Evolutionary conservation across 805 yeast genomes (phyloP).

Genomic region (Tetrapisispora taiwanensis): DNA sequence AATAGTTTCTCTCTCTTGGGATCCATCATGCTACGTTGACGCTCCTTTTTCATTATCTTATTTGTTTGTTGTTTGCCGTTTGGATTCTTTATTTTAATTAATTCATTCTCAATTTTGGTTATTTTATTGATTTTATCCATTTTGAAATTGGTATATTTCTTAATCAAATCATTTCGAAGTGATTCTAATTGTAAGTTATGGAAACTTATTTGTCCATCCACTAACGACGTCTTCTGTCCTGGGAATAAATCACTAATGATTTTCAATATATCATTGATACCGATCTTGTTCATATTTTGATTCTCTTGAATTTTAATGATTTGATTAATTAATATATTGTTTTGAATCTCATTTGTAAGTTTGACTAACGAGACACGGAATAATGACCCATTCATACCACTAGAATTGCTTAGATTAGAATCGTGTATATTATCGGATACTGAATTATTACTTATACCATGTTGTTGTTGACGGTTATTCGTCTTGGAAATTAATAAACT

Average conservation of each 20-base stretch:
- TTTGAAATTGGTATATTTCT: conserved; percentile 12
- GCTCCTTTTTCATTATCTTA: not conserved
- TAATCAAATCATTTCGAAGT: conserved; percentile 12
- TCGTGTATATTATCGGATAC: not conserved
- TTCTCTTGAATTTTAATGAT: conserved; percentile 8
- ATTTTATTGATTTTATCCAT: conserved; percentile 10
- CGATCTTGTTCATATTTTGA: conserved; percentile 17
- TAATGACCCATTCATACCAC: not conserved
- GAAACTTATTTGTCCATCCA: conserved; percentile 28
- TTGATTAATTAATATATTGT: conserved; percentile 20
- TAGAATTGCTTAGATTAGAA: not conserved
- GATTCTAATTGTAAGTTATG: conserved; percentile 21
- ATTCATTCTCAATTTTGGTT: conserved; percentile 15
- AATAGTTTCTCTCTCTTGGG: conserved; percentile 24
- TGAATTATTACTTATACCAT: not conserved
- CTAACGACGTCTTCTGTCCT: conserved; percentile 18
- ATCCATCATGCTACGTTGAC: conserved; percentile 8
- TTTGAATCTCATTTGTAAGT: conserved; percentile 26
- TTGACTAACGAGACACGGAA: conserved; percentile 24
- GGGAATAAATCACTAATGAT: conserved; percentile 24
- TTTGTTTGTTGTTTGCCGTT: not conserved
- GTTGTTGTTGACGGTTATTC: not conserved
- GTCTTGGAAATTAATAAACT: conserved; percentile 12
- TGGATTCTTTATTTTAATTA: conserved; percentile 3
- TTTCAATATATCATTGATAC: conserved; percentile 24